A percentile compares a stretch with the other conserved stretches of the same genome.
Conservation (phyloP, 768 basidiomycete genomes). For the Rhodotorula sphaerocarpa region DNA sequence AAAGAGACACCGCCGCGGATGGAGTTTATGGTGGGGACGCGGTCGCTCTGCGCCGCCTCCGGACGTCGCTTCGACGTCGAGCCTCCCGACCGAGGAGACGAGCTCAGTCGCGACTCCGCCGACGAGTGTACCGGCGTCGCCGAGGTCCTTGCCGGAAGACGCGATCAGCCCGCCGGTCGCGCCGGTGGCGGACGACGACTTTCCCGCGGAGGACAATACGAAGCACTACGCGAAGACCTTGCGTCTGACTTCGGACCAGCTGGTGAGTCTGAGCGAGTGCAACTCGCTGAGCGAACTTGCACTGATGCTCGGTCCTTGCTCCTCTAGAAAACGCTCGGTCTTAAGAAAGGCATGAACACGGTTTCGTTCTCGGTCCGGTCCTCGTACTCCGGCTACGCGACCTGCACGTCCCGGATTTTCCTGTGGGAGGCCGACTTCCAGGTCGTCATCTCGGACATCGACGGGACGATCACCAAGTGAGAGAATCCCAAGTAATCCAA, state of each 20-base stretch:
- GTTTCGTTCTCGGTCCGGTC: constrained; percentile 88
- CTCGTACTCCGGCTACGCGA: constrained; percentile 60
- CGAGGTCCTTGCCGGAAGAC: constrained; percentile 3
- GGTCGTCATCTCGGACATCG: constrained; percentile 92
- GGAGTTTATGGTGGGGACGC: constrained; percentile 60
- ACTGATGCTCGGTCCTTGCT: neutral
- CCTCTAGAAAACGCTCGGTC: constrained; percentile 66
- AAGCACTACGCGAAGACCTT: constrained; percentile 81
- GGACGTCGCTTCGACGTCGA: constrained; percentile 1
- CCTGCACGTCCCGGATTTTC: constrained; percentile 86
- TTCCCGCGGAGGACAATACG: constrained; percentile 19
- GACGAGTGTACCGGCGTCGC: constrained; percentile 39
- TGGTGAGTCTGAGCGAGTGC: constrained; percentile 54
- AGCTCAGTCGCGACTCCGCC: constrained; percentile 22
- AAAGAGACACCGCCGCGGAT: constrained; percentile 15
- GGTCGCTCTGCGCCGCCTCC: constrained; percentile 41
- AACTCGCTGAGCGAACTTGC: neutral
- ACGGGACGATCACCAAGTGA: constrained; percentile 97
- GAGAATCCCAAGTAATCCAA: neutral
- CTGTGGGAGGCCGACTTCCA: constrained; percentile 87
- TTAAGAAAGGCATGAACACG: constrained; percentile 78
- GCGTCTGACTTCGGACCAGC: constrained; percentile 84
- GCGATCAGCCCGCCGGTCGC: neutral
- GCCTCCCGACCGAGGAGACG: constrained; percentile 7
- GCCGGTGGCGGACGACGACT: constrained; percentile 6